phyloP scores from a whole-genome alignment of 2,329 filamentous ascomycete species.

The Sphaerostilbella broomeana region DNA sequence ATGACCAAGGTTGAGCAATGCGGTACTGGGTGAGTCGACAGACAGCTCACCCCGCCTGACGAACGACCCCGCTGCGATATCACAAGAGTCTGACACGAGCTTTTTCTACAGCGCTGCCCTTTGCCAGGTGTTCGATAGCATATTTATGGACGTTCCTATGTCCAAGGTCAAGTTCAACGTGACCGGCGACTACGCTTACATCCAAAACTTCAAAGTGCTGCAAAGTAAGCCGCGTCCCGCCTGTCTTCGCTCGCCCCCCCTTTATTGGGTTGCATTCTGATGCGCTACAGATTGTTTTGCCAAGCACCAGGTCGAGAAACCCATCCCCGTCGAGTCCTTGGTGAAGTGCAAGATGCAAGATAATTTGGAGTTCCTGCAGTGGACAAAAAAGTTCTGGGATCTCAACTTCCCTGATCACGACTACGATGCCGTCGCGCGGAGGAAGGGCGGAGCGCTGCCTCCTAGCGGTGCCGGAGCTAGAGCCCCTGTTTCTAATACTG shows the following conservation, averaged over 20 bases:
- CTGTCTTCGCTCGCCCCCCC: neutral
- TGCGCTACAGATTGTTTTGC: conserved; percentile 63
- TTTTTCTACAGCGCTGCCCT: conserved; percentile 69
- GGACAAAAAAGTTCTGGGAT: conserved; percentile 95
- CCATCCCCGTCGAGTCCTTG: conserved; percentile 79
- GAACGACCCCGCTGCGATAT: conserved; percentile 11
- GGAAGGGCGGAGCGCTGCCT: conserved; percentile 67
- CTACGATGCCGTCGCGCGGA: conserved; percentile 81
- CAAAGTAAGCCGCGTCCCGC: conserved; percentile 63
- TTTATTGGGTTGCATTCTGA: conserved; percentile 9
- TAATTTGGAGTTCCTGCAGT: conserved; percentile 98
- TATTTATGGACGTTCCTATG: conserved; percentile 95
- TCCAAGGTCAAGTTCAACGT: conserved; percentile 95
- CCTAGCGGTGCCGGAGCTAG: conserved; percentile 43
- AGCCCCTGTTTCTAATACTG: conserved; percentile 40
- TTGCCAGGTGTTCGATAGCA: conserved; percentile 97
- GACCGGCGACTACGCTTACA: conserved; percentile 92
- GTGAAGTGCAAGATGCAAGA: conserved; percentile 99
- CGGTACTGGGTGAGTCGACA: conserved; percentile 75
- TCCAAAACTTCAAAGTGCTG: conserved; percentile 97
- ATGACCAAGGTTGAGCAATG: conserved; percentile 99
- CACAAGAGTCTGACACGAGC: conserved; percentile 15
- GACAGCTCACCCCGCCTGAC: conserved; percentile 22
- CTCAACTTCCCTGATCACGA: conserved; percentile 96
- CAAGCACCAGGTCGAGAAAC: conserved; percentile 82